A percentile compares a stretch with the other conserved stretches of the same genome.
These are phyloP conservation scores for Lantana camara DNA, from an alignment of 257 asterid genomes.

Conservation along the genomic window DNA sequence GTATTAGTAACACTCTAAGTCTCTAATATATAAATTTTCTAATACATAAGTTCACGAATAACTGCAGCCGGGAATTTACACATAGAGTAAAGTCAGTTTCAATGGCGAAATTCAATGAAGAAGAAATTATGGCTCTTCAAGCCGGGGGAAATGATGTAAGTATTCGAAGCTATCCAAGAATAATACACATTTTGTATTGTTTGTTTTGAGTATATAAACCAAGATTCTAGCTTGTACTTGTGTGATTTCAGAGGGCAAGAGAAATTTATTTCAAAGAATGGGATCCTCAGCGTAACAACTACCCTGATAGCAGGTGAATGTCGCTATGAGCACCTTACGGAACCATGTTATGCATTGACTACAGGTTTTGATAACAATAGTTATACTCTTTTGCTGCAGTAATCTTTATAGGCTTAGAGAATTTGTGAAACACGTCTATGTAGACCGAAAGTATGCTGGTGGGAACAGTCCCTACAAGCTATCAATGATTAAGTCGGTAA, in stretches of 20 bases:
- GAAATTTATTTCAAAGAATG: constrained; percentile 73
- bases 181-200: background rate
- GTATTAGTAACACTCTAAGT: background rate
- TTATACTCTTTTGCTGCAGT: constrained; percentile 41
- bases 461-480: constrained; percentile 41
- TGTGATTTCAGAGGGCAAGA: constrained; percentile 63
- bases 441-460: constrained; percentile 68
- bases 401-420: constrained; percentile 72
- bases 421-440: constrained; percentile 64
- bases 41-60: background rate
- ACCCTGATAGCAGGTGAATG: constrained; percentile 70
- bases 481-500: constrained; percentile 47
- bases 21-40: no score
- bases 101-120: constrained; percentile 77
- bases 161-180: background rate
- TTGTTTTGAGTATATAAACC: background rate
- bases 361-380: constrained; percentile 11
- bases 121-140: constrained; percentile 73
- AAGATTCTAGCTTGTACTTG: constrained; percentile 11
- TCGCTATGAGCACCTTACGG: background rate
- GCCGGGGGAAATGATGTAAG: constrained; percentile 91
- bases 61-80: constrained; percentile 77
- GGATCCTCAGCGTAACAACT: constrained; percentile 61
- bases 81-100: constrained; percentile 96
- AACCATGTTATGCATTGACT: constrained; percentile 10